Evolutionary conservation across 202 grass and related monocot species (phyloP).

Genomic region (Saccharum hybrid): DNA sequence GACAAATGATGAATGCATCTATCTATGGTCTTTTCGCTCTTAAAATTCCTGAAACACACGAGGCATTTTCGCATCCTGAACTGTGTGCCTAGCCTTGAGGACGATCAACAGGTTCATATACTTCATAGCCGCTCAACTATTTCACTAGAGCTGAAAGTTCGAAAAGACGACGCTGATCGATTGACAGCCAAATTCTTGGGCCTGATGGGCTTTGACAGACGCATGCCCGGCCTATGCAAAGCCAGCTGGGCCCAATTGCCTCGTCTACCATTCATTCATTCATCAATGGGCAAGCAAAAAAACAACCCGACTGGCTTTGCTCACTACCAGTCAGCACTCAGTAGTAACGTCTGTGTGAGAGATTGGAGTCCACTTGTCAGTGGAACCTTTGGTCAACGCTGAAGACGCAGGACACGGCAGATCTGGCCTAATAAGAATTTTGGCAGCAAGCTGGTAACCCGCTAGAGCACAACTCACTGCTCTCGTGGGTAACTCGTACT

Average conservation of each 20-base stretch:
- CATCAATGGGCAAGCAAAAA: background rate
- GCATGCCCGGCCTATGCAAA: background rate
- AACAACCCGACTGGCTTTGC: background rate
- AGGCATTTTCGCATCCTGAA: background rate
- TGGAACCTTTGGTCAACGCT: too few relatives aligned
- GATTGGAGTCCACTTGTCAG: background rate
- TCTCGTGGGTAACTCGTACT: background rate
- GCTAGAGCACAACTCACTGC: background rate
- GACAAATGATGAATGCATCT: background rate
- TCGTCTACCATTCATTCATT: background rate
- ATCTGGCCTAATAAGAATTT: background rate
- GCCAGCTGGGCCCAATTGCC: background rate
- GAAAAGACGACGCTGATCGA: background rate
- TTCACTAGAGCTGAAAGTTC: background rate
- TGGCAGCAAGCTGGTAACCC: background rate
- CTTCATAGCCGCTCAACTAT: background rate
- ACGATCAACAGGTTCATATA: background rate
- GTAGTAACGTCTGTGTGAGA: background rate
- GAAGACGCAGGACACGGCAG: background rate
- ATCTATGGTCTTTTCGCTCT: background rate
- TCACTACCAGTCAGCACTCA: too few relatives aligned
- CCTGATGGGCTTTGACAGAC: constrained; percentile 17
- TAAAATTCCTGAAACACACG: background rate
- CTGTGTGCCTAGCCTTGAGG: background rate
- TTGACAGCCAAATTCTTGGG: background rate